Conservation (phyloP, 2,329 filamentous ascomycete genomes). For the Hymenoscyphus fraxineus region DNA sequence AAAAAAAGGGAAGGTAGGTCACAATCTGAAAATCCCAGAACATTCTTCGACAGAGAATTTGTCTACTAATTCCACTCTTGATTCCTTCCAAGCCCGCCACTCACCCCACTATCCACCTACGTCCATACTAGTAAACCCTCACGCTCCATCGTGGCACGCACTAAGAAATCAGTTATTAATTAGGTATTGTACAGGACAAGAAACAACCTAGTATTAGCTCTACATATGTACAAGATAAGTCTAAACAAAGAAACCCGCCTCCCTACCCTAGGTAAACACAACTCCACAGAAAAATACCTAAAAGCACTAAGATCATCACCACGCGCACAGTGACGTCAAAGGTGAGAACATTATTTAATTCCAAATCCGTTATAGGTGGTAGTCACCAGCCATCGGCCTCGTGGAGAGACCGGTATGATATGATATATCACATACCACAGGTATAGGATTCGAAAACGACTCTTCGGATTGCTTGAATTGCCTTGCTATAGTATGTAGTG, state of each 20-base stretch:
- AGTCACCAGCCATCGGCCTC: background rate
- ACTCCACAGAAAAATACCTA: constrained; percentile 13
- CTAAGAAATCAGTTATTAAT: background rate
- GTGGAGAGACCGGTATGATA: background rate
- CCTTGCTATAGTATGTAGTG: no score
- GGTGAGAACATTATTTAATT: background rate
- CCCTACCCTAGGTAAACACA: constrained; percentile 7
- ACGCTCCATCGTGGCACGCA: background rate
- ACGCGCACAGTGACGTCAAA: background rate
- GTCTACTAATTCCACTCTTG: no score
- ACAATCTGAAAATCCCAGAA: no score
- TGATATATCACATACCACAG: no score
- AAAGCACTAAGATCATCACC: background rate
- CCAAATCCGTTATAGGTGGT: no score
- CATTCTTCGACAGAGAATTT: no score
- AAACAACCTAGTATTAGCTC: background rate
- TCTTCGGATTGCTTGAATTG: no score
- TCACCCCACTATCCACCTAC: background rate
- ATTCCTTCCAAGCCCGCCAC: background rate
- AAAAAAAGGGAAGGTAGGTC: no score
- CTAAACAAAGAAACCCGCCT: background rate
- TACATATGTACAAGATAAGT: background rate
- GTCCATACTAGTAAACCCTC: background rate
- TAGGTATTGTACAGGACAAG: background rate
- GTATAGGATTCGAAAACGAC: no score